Base-by-base conservation (phyloP, 164 flowering plant genomes). In the Kingdonia uniflora region DNA sequence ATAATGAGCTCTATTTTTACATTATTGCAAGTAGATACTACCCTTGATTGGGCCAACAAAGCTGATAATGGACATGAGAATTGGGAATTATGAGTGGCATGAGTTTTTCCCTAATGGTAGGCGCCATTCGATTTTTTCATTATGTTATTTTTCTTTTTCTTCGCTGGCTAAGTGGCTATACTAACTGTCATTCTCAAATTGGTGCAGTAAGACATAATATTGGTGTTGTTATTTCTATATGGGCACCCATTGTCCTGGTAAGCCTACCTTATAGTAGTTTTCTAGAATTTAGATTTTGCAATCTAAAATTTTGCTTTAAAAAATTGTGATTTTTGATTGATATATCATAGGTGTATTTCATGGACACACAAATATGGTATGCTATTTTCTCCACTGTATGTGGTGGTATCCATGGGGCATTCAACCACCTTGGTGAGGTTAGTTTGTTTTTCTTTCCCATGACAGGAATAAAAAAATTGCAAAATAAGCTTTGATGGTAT, bases 361-460 rank as follows among this genome's bases (percentile, higher is more conserved):
- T 85, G 99, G 99, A 94, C 71, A 64, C 86, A 49, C 97, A 94
- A 74, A 94, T 94, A 71, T 94, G 99, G 99, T 94, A 89, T 81
- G 84, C 97, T 60, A 94, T 94, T 54, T 94, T 75, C 63, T 74
- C 95, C 16, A 89, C 96, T 39, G 59, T 94, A 54, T 65, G 83
- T 67, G 97, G 99, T 57, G 99, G 97, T 47, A 73, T 94, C 65
- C 66, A 61, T 72, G 99, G 99, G 56, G 99, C 95, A 23, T 86
- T 92, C 74, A 84, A 84, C 66, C 99, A 80, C 71, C 69, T 94
- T 67, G 99, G 99, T 59, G 99, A 94, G 99, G 99, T 94, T 24
- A 70, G 92, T 72, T 46, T 22, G 43, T 35, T 55, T 37, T 39
- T 22, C 26, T 25, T 19, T 53, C 41, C 10, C 2, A 29, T 17